Percentiles rank a stretch among this genome's conserved stretches.
These are phyloP conservation scores for Amniculicola lignicola DNA, from an alignment of 495 filamentous ascomycete species.

Conservation along the genomic window DNA sequence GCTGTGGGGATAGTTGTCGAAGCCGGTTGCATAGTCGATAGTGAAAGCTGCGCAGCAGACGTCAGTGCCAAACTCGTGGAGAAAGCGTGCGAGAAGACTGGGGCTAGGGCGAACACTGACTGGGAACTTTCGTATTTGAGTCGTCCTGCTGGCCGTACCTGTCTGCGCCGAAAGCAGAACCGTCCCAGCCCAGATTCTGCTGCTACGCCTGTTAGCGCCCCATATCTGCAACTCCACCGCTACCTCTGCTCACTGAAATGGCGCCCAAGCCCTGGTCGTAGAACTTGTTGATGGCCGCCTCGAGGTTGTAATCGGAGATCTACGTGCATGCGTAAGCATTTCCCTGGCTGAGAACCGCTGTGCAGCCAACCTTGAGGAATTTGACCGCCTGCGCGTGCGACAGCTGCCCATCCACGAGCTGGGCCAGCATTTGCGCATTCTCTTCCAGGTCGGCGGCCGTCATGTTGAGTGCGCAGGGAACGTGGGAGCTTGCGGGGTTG, in stretches of 20 bases:
- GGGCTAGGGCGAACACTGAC: slow-evolving; percentile 1
- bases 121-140: slow-evolving; percentile 2
- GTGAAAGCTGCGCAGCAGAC: slow-evolving; percentile 8
- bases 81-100: too few relatives aligned
- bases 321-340: not conserved
- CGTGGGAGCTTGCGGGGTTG: too few relatives aligned
- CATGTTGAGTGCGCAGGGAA: too few relatives aligned
- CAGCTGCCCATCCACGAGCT: too few relatives aligned
- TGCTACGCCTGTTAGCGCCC: not conserved
- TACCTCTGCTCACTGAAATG: not conserved
- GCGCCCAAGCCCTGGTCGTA: slow-evolving; percentile 1
- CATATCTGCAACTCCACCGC: not conserved
- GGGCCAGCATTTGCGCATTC: too few relatives aligned
- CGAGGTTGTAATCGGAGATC: slow-evolving; percentile 5
- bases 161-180: slow-evolving; percentile 7
- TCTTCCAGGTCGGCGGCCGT: too few relatives aligned
- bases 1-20: slow-evolving; percentile 24
- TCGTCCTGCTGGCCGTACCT: slow-evolving; percentile 16
- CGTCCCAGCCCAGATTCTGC: slow-evolving; percentile 1
- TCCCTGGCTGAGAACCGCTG: not conserved
- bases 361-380: slow-evolving; percentile 5
- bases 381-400: slow-evolving; percentile 7
- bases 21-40: slow-evolving; percentile 24
- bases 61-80: too few relatives aligned
- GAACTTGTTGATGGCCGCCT: slow-evolving; percentile 14